Evolutionary conservation across 1,284 basidiomycete genomes (phyloP), one percentile per base, ranked within the genome.

Genomic region (Boletus mariae): DNA sequence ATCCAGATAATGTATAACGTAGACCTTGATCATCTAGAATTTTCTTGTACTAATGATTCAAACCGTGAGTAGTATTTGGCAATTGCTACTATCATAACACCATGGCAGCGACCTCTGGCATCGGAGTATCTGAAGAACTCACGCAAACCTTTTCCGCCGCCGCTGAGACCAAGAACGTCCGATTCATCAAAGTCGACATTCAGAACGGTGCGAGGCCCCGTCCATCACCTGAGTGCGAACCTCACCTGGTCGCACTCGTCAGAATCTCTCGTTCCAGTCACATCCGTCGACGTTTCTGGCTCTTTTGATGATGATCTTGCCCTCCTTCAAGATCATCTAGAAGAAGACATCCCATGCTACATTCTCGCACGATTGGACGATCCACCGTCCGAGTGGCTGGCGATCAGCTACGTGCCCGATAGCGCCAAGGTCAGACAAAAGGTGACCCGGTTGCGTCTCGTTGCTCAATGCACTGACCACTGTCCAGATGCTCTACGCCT

Each of bases 401-500:
- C 78, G 2, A 79, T 92, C 54, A 83, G 74, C 63, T 92, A 90
- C 62, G 87, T 92, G 9, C 89, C 89, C 2, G 89, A 92, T 54
- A 67, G 75, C 26, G 87, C 89, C 29, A 84, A 79, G 70, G 79
- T 91, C 52, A 76, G 86, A 66, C 84, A 90, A 70, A 92, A 92
- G 80, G 90, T 84, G 60, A 51, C 66, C 0, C 54, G 15, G 48
- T 17, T 11, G 13, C 20, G 15, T 40, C 44, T 5, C 44, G 10
- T 37, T 17, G 9, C 51, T 49, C 15, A 31, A 35, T 45, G 37
- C 50, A 47, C 44, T 45, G 47, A 45, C 23, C 38, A 15, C 42
- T 51, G 34, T n/a, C 35, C 57, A 96, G 89, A 96, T 95, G 93
- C 76, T 96, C 28, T 94, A 95, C 69, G 93, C 93, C n/a, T 88